A percentile compares a stretch with the other conserved stretches of the same genome.
Conservation (phyloP, 2,329 filamentous ascomycete species). For the Paraconiothyrium brasiliense region DNA sequence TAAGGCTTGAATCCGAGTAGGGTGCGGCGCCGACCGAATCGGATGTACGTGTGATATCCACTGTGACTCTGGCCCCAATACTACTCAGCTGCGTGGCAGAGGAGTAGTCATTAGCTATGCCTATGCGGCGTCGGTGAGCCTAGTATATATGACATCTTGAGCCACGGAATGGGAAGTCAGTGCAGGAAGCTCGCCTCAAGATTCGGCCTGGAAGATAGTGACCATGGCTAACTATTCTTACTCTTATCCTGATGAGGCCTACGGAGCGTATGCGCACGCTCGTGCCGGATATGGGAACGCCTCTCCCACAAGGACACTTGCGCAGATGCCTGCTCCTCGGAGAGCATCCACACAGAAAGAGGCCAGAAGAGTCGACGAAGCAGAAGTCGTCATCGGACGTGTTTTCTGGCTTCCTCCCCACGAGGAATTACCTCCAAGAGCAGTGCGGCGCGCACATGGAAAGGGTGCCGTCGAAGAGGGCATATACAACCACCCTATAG, state of each 20-base stretch:
- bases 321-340: constrained; percentile 1
- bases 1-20: constrained; percentile 10
- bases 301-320: constrained; percentile 11
- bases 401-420: constrained; percentile 46
- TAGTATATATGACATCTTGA: constrained; percentile 11
- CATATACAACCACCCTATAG: constrained; percentile 46
- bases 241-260: constrained; percentile 5
- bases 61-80: constrained; percentile 7
- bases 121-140: constrained; percentile 3
- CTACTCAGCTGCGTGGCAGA: constrained; percentile 5
- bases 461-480: constrained; percentile 44
- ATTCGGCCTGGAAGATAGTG: not conserved
- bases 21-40: constrained; percentile 9
- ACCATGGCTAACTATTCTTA: constrained; percentile 13
- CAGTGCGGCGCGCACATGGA: constrained; percentile 40
- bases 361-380: constrained; percentile 24
- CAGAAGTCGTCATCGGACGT: constrained; percentile 34
- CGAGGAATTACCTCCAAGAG: constrained; percentile 36
- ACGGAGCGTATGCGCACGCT: constrained; percentile 7
- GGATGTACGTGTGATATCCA: not conserved
- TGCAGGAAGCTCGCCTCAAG: constrained; percentile 10
- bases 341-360: constrained; percentile 27
- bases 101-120: not conserved
- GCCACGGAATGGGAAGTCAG: not conserved
- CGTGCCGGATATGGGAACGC: constrained; percentile 13